Base-by-base conservation (phyloP, 2,329 filamentous ascomycete species). In the Arthrinium puccinioides region DNA sequence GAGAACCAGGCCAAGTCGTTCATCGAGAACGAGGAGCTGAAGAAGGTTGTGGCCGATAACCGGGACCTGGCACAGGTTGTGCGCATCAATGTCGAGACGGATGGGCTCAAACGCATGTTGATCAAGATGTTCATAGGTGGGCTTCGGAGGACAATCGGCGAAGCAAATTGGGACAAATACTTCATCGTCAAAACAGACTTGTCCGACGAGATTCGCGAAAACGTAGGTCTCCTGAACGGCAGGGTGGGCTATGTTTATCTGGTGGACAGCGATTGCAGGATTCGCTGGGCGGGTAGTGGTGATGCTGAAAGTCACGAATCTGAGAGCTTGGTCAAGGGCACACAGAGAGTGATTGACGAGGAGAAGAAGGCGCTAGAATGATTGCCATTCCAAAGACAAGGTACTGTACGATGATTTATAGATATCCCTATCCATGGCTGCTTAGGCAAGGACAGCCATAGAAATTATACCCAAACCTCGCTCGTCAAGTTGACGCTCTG, bases 211-310 rank as follows among this genome's bases (percentile, higher is more conserved):
- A 75, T 82, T 38, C 68, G 72, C 36, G 78, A 82, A 58, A 67
- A 64, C 26, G 76, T 84, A 43, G 80, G 79, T 9, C 49, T 94
- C 56, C 66, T 94, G 55, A 98, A 98, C 62, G 80, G 79, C 48
- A 94, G 89, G 62, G 90, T 96, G 23, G 90, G 89, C 25, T 97
- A 96, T 63, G 83, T 89, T 5, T 98, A 95, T 61, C 70, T 98
- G 32, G 70, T 98, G 41, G 92, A 98, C 58, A 71, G 80, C 44
- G 72, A 89, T 45, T 95, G 88, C 59, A 84, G 80, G 62, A 94
- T 98, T 49, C 76, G 92, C 39, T 98, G 92, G 92, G 92, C 90
- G 1, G 92, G 86, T 4, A 94, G 88, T 53, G 86, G 82, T 10
- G 57, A 70, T 32, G 77, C 80, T 31, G 70, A 79, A 44, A 72